Base-by-base conservation (phyloP, 345 rosid species). In the Litchi chinensis region DNA sequence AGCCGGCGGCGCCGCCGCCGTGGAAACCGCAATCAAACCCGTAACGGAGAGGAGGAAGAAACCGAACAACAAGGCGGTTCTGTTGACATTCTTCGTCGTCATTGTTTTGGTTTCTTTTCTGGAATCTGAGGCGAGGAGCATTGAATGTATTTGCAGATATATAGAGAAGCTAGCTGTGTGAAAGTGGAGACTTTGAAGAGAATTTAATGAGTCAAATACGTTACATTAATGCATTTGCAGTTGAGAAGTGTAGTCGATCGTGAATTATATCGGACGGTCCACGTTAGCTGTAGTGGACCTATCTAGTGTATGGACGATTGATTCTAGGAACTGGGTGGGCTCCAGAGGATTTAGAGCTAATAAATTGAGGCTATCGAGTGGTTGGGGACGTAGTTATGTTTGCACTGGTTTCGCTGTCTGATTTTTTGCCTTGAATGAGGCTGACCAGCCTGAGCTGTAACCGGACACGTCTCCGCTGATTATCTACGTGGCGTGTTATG, bases 321-420 rank as follows among this genome's bases (percentile, higher is more conserved):
- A 21, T 13, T 65, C 18, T 0, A n/a, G 21, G n/a, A 5, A 4
- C 37, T 3, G 18, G 19, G 26, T 39, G 5, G 16, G 68, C 9
- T 48, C 6, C 12, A 12, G 19, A 24, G 54, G 24, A 5, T 5
- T 19, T 10, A 32, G 8, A 5, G 40, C 65, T 24, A 56, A 60
- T 82, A 41, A 82, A 82, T 70, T 68, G 39, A 28, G 15, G 0
- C 32, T 72, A 19, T 21, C 4, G 0, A 10, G 75, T 68, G 0
- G 85, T 79, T 83, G 80, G 78, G 72, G 69, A 9, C 60, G 71
- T 26, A 44, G 76, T 75, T 15, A 54, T 19, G 60, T 59, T 8
- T n/a, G 19, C 13, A 32, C 70, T 46, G 19, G 1, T 5, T 7
- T 13, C 28, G 44, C 32, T 26, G 62, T 44, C 18, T 46, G 10